phyloP scores from a whole-genome alignment of 2,329 filamentous ascomycete species.

The Nigrospora sphaerica region DNA sequence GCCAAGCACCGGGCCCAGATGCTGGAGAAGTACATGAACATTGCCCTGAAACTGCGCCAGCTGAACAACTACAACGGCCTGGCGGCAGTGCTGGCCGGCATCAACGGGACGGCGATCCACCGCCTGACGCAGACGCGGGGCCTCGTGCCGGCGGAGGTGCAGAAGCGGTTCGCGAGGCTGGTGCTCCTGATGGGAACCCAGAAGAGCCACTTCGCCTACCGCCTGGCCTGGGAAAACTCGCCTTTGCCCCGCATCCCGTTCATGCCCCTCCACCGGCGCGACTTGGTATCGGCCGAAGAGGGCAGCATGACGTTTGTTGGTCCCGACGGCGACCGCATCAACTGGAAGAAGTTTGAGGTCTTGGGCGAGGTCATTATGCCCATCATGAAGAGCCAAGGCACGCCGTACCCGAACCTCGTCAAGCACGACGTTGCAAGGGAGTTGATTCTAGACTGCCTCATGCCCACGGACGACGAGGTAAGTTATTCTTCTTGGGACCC shows the following conservation, averaged over 20 bases:
- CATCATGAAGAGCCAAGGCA: slow-evolving; percentile 85
- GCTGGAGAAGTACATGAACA: slow-evolving; percentile 91
- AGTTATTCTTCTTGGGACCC: slow-evolving; percentile 23
- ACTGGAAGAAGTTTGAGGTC: slow-evolving; percentile 98
- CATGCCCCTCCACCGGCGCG: slow-evolving; percentile 79
- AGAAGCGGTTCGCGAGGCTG: slow-evolving; percentile 81
- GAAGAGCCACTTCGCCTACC: slow-evolving; percentile 89
- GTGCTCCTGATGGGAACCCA: slow-evolving; percentile 89
- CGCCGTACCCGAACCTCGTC: slow-evolving; percentile 66
- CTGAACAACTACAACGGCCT: slow-evolving; percentile 97
- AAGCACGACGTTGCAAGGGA: slow-evolving; percentile 65
- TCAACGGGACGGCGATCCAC: slow-evolving; percentile 82
- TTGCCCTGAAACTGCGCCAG: slow-evolving; percentile 78
- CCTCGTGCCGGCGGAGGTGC: slow-evolving; percentile 62
- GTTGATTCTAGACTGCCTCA: slow-evolving; percentile 73
- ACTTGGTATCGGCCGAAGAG: slow-evolving; percentile 86
- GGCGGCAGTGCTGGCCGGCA: slow-evolving; percentile 86
- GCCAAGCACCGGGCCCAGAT: slow-evolving; percentile 88
- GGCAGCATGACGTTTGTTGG: slow-evolving; percentile 87
- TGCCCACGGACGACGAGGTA: slow-evolving; percentile 84
- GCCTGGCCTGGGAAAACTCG: slow-evolving; percentile 96
- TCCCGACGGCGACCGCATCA: slow-evolving; percentile 66
- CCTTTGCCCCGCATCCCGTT: slow-evolving; percentile 87
- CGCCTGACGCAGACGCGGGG: slow-evolving; percentile 74
- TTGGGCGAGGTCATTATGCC: slow-evolving; percentile 86